Percentiles rank a stretch among this genome's conserved stretches.
Evolutionary conservation across 1,284 basidiomycete genomes (phyloP).

Genomic region (Sutorius eximius): DNA sequence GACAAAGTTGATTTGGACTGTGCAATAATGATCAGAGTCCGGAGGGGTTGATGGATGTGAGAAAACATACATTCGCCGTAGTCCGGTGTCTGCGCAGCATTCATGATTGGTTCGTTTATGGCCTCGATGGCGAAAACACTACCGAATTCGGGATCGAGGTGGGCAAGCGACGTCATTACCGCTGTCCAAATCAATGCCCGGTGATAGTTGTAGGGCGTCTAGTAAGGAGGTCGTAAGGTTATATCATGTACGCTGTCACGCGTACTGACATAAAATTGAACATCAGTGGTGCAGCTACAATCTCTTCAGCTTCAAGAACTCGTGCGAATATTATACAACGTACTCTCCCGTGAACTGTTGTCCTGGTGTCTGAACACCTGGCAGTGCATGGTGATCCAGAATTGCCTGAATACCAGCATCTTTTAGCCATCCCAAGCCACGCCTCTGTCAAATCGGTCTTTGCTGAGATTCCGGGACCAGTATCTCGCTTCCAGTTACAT

Average conservation of each 20-base stretch:
- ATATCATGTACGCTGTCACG: neutral
- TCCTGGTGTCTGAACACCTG: conserved; percentile 59
- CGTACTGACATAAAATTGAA: conserved; percentile 65
- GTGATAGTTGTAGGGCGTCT: conserved; percentile 71
- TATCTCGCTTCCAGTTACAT: conserved; percentile 14
- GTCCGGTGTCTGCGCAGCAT: conserved; percentile 61
- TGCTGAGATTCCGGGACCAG: neutral
- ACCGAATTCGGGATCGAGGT: conserved; percentile 64
- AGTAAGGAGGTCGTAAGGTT: conserved; percentile 2
- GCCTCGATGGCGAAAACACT: conserved; percentile 73
- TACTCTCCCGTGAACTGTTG: conserved; percentile 70
- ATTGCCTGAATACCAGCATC: conserved; percentile 64
- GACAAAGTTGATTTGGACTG: conserved; percentile 74
- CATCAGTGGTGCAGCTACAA: conserved; percentile 59
- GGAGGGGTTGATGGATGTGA: neutral
- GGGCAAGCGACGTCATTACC: conserved; percentile 71
- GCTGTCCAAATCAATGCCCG: conserved; percentile 76
- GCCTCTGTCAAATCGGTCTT: conserved; percentile 41
- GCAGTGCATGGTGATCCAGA: conserved; percentile 75
- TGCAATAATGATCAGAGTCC: conserved; percentile 2
- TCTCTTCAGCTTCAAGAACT: conserved; percentile 6
- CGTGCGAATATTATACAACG: conserved; percentile 17
- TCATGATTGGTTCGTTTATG: conserved; percentile 73
- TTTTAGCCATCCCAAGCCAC: conserved; percentile 58
- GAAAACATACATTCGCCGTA: conserved; percentile 59